Percentiles rank a stretch among this genome's conserved stretches.
Evolutionary conservation across 2,329 filamentous ascomycete species (phyloP).

Genomic region (Aspergillus novoparasiticus): DNA sequence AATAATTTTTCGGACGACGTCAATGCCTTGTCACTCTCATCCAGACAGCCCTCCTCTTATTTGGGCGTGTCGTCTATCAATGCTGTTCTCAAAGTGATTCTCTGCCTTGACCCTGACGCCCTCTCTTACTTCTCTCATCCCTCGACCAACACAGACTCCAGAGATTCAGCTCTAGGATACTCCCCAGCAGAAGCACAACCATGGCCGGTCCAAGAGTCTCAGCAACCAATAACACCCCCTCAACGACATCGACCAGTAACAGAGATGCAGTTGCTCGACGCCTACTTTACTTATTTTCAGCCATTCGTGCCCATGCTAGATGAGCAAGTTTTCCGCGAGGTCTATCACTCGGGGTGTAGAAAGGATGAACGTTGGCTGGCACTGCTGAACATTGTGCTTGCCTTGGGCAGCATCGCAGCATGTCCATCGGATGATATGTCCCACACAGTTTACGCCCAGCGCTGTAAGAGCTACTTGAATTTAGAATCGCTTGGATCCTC

Average conservation of each 20-base stretch:
- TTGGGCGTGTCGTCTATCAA: slow-evolving; percentile 75
- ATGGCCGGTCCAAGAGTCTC: slow-evolving; percentile 28
- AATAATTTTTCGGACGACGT: slow-evolving; percentile 71
- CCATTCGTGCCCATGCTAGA: slow-evolving; percentile 74
- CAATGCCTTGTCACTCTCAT: slow-evolving; percentile 65
- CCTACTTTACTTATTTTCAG: slow-evolving; percentile 75
- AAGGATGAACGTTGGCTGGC: slow-evolving; percentile 72
- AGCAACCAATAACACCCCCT: slow-evolving; percentile 47
- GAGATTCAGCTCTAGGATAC: slow-evolving; percentile 22
- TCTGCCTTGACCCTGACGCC: slow-evolving; percentile 56
- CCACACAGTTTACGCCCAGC: slow-evolving; percentile 70
- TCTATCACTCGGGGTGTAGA: slow-evolving; percentile 63
- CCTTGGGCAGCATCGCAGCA: slow-evolving; percentile 71
- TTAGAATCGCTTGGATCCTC: slow-evolving; percentile 70
- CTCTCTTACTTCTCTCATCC: slow-evolving; percentile 51
- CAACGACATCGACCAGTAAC: slow-evolving; percentile 60
- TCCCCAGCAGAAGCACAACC: slow-evolving; percentile 21
- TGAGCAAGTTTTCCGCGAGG: slow-evolving; percentile 68
- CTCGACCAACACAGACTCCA: slow-evolving; percentile 25
- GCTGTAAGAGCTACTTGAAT: slow-evolving; percentile 66
- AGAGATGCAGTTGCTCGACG: slow-evolving; percentile 69
- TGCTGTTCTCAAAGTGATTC: slow-evolving; percentile 71
- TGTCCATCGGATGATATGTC: slow-evolving; percentile 64
- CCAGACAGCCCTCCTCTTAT: slow-evolving; percentile 66
- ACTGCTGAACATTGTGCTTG: slow-evolving; percentile 74